A percentile compares a stretch with the other conserved stretches of the same genome.
These are phyloP conservation scores for Fusarium foetens DNA, from an alignment of 2,329 filamentous ascomycete genomes.

Conservation along the genomic window DNA sequence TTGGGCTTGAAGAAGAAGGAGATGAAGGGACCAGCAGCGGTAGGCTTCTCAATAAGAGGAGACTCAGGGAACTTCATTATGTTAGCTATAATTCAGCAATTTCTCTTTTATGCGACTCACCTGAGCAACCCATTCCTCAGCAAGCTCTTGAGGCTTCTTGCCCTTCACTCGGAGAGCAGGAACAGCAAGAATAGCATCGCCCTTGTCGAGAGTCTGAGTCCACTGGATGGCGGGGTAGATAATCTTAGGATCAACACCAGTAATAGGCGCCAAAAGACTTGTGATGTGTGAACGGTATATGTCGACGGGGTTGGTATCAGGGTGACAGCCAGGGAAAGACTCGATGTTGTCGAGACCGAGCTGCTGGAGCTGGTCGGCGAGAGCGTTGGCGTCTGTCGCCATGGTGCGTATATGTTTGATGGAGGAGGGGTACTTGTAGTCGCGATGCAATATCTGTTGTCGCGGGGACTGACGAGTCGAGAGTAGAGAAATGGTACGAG, in stretches of 20 bases:
- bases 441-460: constrained; percentile 5
- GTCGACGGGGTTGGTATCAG: constrained; percentile 79
- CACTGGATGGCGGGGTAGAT: constrained; percentile 82
- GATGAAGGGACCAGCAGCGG: constrained; percentile 74
- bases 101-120: constrained; percentile 49
- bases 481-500: constrained; percentile 6
- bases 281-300: constrained; percentile 83
- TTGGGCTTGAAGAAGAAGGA: constrained; percentile 83
- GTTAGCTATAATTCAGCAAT: constrained; percentile 2
- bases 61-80: constrained; percentile 74
- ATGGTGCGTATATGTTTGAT: constrained; percentile 21
- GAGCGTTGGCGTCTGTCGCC: constrained; percentile 39
- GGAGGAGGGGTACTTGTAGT: constrained; percentile 20
- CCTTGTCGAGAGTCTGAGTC: constrained; percentile 83
- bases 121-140: constrained; percentile 69
- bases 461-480: constrained; percentile 6
- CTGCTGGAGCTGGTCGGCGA: constrained; percentile 43
- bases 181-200: constrained; percentile 81
- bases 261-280: constrained; percentile 72
- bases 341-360: constrained; percentile 36
- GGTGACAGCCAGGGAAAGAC: constrained; percentile 67
- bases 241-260: constrained; percentile 74
- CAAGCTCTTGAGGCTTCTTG: constrained; percentile 71
- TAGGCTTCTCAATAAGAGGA: constrained; percentile 76
- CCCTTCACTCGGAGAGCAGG: constrained; percentile 83